These are phyloP conservation scores for Eucalyptus pauciflora DNA, from an alignment of 345 rosid species.

Conservation along the genomic window DNA sequence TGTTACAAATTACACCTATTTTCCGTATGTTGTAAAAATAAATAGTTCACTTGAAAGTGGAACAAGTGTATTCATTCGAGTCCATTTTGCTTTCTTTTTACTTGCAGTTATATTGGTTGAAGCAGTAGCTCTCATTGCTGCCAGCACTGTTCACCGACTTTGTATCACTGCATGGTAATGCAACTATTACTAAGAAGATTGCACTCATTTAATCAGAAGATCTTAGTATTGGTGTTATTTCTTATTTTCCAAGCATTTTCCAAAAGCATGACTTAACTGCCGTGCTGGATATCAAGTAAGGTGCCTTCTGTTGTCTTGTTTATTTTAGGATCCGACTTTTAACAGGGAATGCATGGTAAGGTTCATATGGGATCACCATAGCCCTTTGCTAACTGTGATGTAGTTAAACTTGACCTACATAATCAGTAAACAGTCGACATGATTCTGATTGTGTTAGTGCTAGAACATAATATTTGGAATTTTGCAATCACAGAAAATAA, in stretches of 20 bases:
- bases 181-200: not conserved
- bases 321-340: not conserved
- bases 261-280: not conserved
- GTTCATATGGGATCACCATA: not conserved
- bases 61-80: not conserved
- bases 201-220: not conserved
- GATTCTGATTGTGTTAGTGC: not conserved
- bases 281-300: not conserved
- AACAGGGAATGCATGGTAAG: not conserved
- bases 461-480: not conserved
- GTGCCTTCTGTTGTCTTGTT: not conserved
- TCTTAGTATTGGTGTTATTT: not conserved
- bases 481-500: not conserved
- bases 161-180: slow-evolving; percentile 82
- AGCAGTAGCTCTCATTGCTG: slow-evolving; percentile 55
- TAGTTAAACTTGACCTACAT: not conserved
- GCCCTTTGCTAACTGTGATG: not conserved
- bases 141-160: slow-evolving; percentile 69
- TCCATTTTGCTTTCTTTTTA: not conserved
- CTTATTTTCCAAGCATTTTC: not conserved
- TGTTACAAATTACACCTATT: not conserved
- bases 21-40: not conserved
- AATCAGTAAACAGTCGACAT: not conserved
- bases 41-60: not conserved
- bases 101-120: slow-evolving; percentile 60